Base-by-base conservation (phyloP, 208 protist genomes). In the Porcisia deanei region DNA sequence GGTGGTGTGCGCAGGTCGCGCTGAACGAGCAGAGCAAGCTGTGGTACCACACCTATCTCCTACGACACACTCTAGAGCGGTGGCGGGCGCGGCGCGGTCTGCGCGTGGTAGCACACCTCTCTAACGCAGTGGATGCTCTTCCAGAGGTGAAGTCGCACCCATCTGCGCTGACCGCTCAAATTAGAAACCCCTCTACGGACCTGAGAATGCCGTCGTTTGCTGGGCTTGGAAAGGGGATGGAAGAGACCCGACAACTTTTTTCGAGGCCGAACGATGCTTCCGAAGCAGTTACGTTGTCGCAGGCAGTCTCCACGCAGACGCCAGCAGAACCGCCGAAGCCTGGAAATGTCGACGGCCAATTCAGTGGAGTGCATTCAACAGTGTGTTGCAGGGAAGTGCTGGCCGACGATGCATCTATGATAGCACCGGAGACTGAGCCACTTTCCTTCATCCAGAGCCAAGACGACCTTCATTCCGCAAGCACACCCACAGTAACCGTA, bases 51-150 rank as follows among this genome's bases (percentile, higher is more conserved):
- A 52, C 54, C 9, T 60, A 60, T n/a, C 61, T 79, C 41, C 68
- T 88, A 57, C 63, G 63, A 12, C 52, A 22, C 18, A 67, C 71
- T 2, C 79, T 94, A 67, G 20, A 54, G 30, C 81, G 71, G 37
- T 93, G 88, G 88, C 85, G 77, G n/a, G 82, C 76, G 54, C 86
- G 87, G 34, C 88, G 85, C 57, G 92, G 92, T 1, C 72, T 88
- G 57, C 73, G 79, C 5, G 67, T 96, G 12, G 60, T 96, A 45
- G 12, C 69, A 25, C 45, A 57, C 47, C 73, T 84, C n/a, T 65
- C 75, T 1, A 59, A 65, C 10, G 82, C 73, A 16, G 39, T 70
- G 2, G 77, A 64, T 30, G 34, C 63, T 12, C 14, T 37, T 10
- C 22, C 41, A 34, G 63, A 9, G 41, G 37, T 6, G 25, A 37